A percentile compares a stretch with the other conserved stretches of the same genome.
These are phyloP conservation scores for Trypethelium eluteriae DNA, from an alignment of 495 filamentous ascomycete species.

Conservation along the genomic window DNA sequence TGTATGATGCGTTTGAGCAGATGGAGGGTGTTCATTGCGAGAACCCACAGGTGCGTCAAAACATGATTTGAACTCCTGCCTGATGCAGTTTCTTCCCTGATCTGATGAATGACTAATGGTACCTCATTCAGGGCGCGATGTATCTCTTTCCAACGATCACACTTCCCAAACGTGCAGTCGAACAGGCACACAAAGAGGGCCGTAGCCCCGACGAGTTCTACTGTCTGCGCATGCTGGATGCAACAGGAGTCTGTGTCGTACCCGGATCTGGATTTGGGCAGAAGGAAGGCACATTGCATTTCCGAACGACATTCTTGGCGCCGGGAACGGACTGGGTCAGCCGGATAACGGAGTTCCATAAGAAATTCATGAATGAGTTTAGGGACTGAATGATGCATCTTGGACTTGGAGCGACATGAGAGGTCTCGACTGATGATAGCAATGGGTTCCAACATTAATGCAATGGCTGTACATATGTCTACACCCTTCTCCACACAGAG, in stretches of 20 bases:
- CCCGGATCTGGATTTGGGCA: slow-evolving; percentile 91
- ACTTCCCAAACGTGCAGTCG: slow-evolving; percentile 64
- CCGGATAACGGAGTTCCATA: slow-evolving; percentile 80
- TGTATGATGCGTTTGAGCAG: slow-evolving; percentile 79
- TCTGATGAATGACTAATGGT: not conserved
- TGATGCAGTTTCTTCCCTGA: too few species aligned
- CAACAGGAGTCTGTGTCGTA: slow-evolving; percentile 91
- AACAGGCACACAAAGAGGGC: slow-evolving; percentile 63
- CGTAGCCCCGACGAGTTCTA: slow-evolving; percentile 87
- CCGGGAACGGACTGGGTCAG: slow-evolving; percentile 94
- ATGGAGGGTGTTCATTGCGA: slow-evolving; percentile 96
- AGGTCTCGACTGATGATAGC: too few species aligned
- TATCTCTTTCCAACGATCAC: slow-evolving; percentile 95
- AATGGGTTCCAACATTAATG: not conserved
- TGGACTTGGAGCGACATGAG: not conserved
- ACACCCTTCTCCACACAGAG: too few species aligned
- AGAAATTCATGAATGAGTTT: slow-evolving; percentile 84
- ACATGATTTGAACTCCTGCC: not conserved
- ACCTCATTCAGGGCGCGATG: slow-evolving; percentile 66
- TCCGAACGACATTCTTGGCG: slow-evolving; percentile 93
- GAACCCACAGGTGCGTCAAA: slow-evolving; percentile 52
- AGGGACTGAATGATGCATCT: slow-evolving; percentile 20
- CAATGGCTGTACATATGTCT: too few species aligned
- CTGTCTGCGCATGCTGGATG: slow-evolving; percentile 78
- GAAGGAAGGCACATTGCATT: slow-evolving; percentile 83